A percentile compares a stretch with the other conserved stretches of the same genome.
phyloP scores from a whole-genome alignment of 805 yeast genomes.

The Yarrowia sp. region DNA sequence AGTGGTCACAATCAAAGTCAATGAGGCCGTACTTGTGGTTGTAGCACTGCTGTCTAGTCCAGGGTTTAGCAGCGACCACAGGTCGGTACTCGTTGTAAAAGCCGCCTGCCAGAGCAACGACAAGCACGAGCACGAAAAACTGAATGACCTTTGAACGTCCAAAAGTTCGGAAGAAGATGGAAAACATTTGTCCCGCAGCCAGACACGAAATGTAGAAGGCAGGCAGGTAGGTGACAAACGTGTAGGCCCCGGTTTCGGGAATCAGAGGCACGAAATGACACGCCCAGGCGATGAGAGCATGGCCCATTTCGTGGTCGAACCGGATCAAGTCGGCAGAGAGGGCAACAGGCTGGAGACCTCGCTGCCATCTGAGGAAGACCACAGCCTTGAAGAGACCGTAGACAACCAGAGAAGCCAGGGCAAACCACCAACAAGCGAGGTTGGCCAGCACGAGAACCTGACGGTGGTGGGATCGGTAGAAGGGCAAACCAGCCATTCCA shows the following conservation, averaged over 20 bases:
- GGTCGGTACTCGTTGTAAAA: slow-evolving; percentile 23
- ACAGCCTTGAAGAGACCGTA: slow-evolving; percentile 40
- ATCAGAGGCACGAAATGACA: slow-evolving; percentile 77
- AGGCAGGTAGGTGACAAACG: slow-evolving; percentile 83
- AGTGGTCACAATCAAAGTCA: slow-evolving; percentile 37
- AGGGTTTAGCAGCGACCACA: slow-evolving; percentile 32
- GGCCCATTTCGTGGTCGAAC: slow-evolving; percentile 63
- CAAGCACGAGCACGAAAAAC: slow-evolving; percentile 28
- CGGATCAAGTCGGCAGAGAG: slow-evolving; percentile 54
- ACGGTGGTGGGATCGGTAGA: slow-evolving; percentile 35
- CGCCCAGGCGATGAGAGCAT: slow-evolving; percentile 72
- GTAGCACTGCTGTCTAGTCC: slow-evolving; percentile 19
- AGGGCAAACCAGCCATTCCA: slow-evolving; percentile 34
- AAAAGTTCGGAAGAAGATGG: slow-evolving; percentile 53
- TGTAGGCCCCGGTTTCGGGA: slow-evolving; percentile 74
- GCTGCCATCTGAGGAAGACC: slow-evolving; percentile 39
- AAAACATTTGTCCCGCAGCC: slow-evolving; percentile 67
- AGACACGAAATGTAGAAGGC: slow-evolving; percentile 77
- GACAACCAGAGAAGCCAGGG: slow-evolving; percentile 20
- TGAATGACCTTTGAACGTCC: neutral
- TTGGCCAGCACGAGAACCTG: slow-evolving; percentile 42
- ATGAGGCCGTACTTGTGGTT: slow-evolving; percentile 15
- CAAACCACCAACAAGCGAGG: slow-evolving; percentile 40
- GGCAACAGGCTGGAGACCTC: slow-evolving; percentile 38
- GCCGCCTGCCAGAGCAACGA: slow-evolving; percentile 37